These are phyloP conservation scores for Lumnitzera racemosa DNA, from an alignment of 345 rosid genomes.

Conservation along the genomic window DNA sequence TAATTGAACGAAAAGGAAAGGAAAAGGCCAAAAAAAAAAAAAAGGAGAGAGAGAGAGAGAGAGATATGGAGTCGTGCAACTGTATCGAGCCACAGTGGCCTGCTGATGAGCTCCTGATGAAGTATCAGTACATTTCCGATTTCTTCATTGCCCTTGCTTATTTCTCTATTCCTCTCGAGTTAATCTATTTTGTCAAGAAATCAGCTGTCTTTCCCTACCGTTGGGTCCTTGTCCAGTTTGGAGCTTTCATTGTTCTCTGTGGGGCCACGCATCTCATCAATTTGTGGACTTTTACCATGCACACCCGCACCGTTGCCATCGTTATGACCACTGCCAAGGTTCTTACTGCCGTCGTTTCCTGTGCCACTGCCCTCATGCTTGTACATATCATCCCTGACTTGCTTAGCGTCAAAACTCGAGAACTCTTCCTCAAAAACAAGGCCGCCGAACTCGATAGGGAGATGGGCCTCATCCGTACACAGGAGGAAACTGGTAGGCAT, in stretches of 20 bases:
- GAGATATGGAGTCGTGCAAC: conserved; percentile 71
- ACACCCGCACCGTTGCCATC: conserved; percentile 64
- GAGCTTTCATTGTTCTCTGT: conserved; percentile 97
- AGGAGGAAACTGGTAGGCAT: conserved; percentile 94
- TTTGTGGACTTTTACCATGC: conserved; percentile 81
- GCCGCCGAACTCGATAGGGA: conserved; percentile 98
- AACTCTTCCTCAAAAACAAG: conserved; percentile 80
- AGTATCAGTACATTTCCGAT: conserved; percentile 95
- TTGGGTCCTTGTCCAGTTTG: conserved; percentile 99
- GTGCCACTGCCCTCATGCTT: conserved; percentile 94
- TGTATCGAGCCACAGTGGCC: conserved; percentile 96
- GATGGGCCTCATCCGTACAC: conserved; percentile 95
- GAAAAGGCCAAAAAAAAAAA: too few species aligned
- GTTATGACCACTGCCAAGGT: conserved; percentile 82
- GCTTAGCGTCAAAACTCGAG: conserved; percentile 87
- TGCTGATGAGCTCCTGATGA: conserved; percentile 87
- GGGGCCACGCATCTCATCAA: conserved; percentile 95
- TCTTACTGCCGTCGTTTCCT: conserved; percentile 83
- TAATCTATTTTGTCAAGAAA: conserved; percentile 94
- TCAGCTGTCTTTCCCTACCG: conserved; percentile 85
- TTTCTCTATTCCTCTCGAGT: conserved; percentile 92
- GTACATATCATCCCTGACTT: conserved; percentile 96
- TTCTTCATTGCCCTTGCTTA: conserved; percentile 97
- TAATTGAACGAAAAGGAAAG: too few species aligned
- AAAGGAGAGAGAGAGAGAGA: neutral